Evolutionary conservation across 2,329 filamentous ascomycete species (phyloP).

Genomic region (Metarhizium album): DNA sequence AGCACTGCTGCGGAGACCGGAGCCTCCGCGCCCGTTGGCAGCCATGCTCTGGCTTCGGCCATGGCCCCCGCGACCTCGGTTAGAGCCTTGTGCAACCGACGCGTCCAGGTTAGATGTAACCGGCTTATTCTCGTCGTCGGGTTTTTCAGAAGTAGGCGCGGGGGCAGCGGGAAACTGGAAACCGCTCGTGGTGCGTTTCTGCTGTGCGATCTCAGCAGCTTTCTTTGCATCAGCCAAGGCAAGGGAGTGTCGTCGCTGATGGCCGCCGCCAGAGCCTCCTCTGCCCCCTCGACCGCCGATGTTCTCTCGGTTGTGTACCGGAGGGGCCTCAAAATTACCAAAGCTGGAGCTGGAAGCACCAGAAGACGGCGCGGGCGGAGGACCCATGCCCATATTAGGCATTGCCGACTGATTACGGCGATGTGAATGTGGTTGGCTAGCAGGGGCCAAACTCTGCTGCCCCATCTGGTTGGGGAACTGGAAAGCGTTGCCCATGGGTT

Average conservation of each 20-base stretch:
- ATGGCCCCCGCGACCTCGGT: slow-evolving; percentile 48
- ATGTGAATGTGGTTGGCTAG: slow-evolving; percentile 73
- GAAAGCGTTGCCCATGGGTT: slow-evolving; percentile 74
- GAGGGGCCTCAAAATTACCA: slow-evolving; percentile 62
- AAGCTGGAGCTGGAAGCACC: slow-evolving; percentile 72
- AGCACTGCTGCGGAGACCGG: slow-evolving; percentile 52
- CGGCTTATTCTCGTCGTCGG: slow-evolving; percentile 36
- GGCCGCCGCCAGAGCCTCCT: slow-evolving; percentile 56
- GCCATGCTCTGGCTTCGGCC: slow-evolving; percentile 89
- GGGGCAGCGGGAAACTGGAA: slow-evolving; percentile 88
- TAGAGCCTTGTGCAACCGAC: slow-evolving; percentile 30
- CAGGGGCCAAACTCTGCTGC: slow-evolving; percentile 66
- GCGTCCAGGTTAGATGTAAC: slow-evolving; percentile 19
- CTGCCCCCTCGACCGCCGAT: slow-evolving; percentile 56
- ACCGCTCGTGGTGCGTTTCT: slow-evolving; percentile 85
- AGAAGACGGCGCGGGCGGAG: slow-evolving; percentile 82
- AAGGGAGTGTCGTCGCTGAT: slow-evolving; percentile 88
- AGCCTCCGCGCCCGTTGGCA: slow-evolving; percentile 59
- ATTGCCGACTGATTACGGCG: slow-evolving; percentile 96
- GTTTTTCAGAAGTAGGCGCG: slow-evolving; percentile 51
- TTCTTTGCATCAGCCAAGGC: slow-evolving; percentile 95
- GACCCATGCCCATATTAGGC: slow-evolving; percentile 83
- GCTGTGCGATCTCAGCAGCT: slow-evolving; percentile 90
- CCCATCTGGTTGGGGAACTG: slow-evolving; percentile 76
- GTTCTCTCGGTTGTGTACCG: slow-evolving; percentile 23